These are phyloP conservation scores for Zygotorulaspora mrakii DNA, from an alignment of 1,139 yeast species.

Conservation along the genomic window DNA sequence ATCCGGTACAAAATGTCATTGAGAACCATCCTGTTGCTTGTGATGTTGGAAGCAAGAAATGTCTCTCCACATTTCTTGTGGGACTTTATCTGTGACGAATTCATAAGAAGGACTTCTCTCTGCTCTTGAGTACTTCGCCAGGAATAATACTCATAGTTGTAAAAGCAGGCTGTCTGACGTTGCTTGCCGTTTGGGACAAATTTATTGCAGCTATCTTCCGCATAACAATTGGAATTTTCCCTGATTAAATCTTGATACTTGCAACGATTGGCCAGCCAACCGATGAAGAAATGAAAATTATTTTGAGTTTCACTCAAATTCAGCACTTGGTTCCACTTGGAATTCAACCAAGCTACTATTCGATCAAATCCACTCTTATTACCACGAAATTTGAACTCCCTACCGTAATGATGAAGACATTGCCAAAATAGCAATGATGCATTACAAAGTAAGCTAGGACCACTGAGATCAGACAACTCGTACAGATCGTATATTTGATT, in stretches of 20 bases:
- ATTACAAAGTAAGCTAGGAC: slow-evolving; percentile 48
- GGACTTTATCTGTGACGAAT: not conserved
- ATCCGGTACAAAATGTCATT: slow-evolving; percentile 12
- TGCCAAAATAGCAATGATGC: slow-evolving; percentile 56
- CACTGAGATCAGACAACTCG: slow-evolving; percentile 55
- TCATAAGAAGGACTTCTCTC: slow-evolving; percentile 4
- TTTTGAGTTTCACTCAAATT: slow-evolving; percentile 21
- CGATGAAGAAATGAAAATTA: slow-evolving; percentile 38
- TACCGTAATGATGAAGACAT: slow-evolving; percentile 40
- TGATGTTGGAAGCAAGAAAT: not conserved
- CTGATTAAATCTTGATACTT: not conserved
- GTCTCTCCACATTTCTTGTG: not conserved
- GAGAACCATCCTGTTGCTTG: slow-evolving; percentile 1
- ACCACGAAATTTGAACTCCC: slow-evolving; percentile 34
- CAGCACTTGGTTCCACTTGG: slow-evolving; percentile 41
- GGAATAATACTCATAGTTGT: not conserved
- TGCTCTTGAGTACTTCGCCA: slow-evolving; percentile 1
- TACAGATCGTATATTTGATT: slow-evolving; percentile 48
- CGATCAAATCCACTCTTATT: slow-evolving; percentile 27
- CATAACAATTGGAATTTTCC: no score
- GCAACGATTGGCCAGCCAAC: slow-evolving; percentile 44
- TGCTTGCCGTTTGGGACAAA: no score
- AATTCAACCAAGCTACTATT: slow-evolving; percentile 47
- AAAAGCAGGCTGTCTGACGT: not conserved
- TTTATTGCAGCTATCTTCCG: no score